A percentile compares a stretch with the other conserved stretches of the same genome.
These are phyloP conservation scores for Cicer arietinum DNA, from an alignment of 306 rosid genomes.

Conservation along the genomic window DNA sequence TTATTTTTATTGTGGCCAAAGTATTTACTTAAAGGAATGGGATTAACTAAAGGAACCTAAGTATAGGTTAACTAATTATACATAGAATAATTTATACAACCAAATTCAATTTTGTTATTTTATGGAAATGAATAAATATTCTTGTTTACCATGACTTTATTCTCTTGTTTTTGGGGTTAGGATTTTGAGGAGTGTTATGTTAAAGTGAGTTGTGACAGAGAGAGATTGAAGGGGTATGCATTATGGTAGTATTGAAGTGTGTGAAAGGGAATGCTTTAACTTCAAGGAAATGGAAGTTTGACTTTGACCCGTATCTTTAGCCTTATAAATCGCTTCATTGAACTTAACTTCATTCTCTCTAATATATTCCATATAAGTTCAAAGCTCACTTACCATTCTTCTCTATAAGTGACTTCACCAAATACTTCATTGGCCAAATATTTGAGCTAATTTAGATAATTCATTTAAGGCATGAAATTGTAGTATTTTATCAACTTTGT, in stretches of 20 bases:
- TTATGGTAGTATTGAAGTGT: constrained; percentile 37
- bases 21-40: constrained; percentile 17
- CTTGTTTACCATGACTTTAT: not conserved
- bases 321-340: constrained; percentile 67
- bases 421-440: too few relatives aligned
- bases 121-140: not conserved
- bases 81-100: constrained; percentile 19
- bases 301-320: constrained; percentile 84
- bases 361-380: not conserved
- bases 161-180: not conserved
- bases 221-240: constrained; percentile 35
- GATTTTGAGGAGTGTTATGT: constrained; percentile 56
- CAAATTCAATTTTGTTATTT: not conserved
- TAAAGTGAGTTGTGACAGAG: constrained; percentile 69
- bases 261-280: constrained; percentile 58
- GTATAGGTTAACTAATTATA: too few relatives aligned
- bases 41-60: not conserved
- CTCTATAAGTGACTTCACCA: not conserved
- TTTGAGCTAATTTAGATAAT: too few relatives aligned
- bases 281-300: constrained; percentile 58
- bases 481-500: too few relatives aligned
- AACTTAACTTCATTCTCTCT: constrained; percentile 48
- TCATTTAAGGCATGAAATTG: too few relatives aligned
- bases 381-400: not conserved
- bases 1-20: too few relatives aligned